Evolutionary conservation across 768 basidiomycete species (phyloP), one percentile per base, ranked within the genome.

Genomic region (Leucosporidium yakuticum): DNA sequence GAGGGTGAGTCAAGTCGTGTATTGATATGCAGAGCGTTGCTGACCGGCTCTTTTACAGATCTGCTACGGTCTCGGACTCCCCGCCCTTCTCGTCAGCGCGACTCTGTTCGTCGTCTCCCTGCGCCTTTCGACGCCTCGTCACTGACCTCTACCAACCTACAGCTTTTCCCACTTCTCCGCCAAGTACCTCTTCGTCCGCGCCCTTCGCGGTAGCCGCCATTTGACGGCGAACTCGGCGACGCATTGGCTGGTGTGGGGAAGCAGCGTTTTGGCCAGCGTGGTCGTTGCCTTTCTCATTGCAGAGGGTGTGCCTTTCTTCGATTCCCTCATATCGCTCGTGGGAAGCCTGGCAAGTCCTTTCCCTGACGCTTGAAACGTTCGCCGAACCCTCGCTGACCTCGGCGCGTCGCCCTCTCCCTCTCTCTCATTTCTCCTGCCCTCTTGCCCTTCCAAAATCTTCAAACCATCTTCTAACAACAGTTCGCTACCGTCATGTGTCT

Each of bases 151-250:
- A 36, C 34, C 34, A 5, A 36, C 5, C 5, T 36, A 36, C 34
- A 36, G 34, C 34, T 44, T 44, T 64, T 31, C 67, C 4, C 68
- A 69, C n/a, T 32, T 69, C 21, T 69, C 76, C 20, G 60, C 63
- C 62, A 74, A 75, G 64, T 76, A 67, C 66, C 56, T 71, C 53
- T 75, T 76, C 34, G 74, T 76, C 23, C 70, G 73, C 6, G 23
- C 57, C 36, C 67, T 75, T 21, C 72, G 74, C 47, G 60, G 68
- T 51, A 68, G 67, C 8, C 39, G 31, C 23, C 76, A 76, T 64
- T 44, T 76, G 0, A 70, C 71, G 39, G 34, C 44, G 17, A 67
- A 63, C 23, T 69, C 70, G 31, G 21, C 21, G 5, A 62, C 58
- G 1, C 76, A 76, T 65, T 76, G 71, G 73, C 21, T 67, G 5